These are phyloP conservation scores for Lumnitzera littorea DNA, from an alignment of 345 rosid genomes.

Conservation along the genomic window DNA sequence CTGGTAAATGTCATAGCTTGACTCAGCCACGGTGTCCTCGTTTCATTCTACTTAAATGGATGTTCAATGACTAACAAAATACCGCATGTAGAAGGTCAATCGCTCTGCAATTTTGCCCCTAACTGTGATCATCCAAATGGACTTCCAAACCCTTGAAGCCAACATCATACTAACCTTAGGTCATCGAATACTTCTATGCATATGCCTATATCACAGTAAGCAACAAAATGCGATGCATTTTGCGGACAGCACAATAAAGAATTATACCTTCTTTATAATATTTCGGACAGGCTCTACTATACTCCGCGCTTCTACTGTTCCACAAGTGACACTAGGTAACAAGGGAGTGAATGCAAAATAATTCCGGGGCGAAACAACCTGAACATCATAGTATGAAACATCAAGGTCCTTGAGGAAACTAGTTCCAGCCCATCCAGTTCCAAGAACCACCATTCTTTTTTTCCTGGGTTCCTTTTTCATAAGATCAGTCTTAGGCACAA, in stretches of 20 bases:
- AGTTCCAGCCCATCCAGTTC: conserved; percentile 96
- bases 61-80: no score
- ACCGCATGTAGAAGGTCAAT: no score
- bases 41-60: no score
- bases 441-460: conserved; percentile 83
- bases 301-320: conserved; percentile 96
- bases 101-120: no score
- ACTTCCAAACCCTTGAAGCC: no score
- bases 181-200: no score
- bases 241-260: background rate
- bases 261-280: conserved; percentile 74
- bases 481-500: conserved; percentile 13
- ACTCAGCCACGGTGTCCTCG: no score
- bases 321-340: conserved; percentile 95
- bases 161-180: no score
- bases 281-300: conserved; percentile 87
- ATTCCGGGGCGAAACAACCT: conserved; percentile 87
- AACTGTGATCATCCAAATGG: no score
- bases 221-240: background rate
- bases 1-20: no score
- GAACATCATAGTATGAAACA: conserved; percentile 59
- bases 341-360: conserved; percentile 95
- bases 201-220: background rate
- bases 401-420: conserved; percentile 88
- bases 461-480: conserved; percentile 34